Conservation (phyloP, 352 stramenopile species). For the Pythium brachiatum region DNA sequence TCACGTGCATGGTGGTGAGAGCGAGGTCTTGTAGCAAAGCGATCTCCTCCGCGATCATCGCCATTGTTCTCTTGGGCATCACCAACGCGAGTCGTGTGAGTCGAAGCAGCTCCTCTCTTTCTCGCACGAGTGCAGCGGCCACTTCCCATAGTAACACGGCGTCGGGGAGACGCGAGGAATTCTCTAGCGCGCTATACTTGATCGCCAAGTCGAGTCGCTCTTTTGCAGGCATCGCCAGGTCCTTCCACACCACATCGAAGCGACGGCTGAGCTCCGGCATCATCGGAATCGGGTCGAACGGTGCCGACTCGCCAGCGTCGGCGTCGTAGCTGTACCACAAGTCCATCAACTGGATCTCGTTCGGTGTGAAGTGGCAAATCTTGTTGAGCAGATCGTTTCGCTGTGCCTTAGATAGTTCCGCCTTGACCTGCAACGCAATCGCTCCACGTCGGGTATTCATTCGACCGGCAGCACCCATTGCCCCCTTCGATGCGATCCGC, state of each 20-base stretch:
- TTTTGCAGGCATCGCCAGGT: constrained; percentile 55
- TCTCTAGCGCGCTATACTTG: constrained; percentile 69
- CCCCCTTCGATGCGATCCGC: constrained; percentile 37
- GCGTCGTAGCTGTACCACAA: constrained; percentile 56
- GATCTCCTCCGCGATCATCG: constrained; percentile 37
- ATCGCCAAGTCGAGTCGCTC: constrained; percentile 66
- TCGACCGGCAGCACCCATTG: constrained; percentile 21
- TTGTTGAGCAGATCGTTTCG: constrained; percentile 46
- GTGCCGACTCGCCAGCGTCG: constrained; percentile 32
- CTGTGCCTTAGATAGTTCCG: constrained; percentile 35
- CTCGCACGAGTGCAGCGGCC: constrained; percentile 39
- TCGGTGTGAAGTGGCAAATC: constrained; percentile 45
- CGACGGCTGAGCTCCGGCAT: constrained; percentile 50
- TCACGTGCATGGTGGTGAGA: constrained; percentile 32
- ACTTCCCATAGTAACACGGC: constrained; percentile 67
- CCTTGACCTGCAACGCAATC: constrained; percentile 44
- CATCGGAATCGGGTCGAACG: constrained; percentile 66
- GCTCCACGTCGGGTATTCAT: constrained; percentile 46
- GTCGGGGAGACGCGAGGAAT: constrained; percentile 53
- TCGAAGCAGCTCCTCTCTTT: constrained; percentile 56
- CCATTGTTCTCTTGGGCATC: constrained; percentile 25
- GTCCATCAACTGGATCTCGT: constrained; percentile 64
- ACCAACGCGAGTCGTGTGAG: constrained; percentile 31
- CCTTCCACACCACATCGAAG: constrained; percentile 69
- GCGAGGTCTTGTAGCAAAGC: constrained; percentile 51